Base-by-base conservation (phyloP, 345 rosid species). In the Linum tenue region DNA sequence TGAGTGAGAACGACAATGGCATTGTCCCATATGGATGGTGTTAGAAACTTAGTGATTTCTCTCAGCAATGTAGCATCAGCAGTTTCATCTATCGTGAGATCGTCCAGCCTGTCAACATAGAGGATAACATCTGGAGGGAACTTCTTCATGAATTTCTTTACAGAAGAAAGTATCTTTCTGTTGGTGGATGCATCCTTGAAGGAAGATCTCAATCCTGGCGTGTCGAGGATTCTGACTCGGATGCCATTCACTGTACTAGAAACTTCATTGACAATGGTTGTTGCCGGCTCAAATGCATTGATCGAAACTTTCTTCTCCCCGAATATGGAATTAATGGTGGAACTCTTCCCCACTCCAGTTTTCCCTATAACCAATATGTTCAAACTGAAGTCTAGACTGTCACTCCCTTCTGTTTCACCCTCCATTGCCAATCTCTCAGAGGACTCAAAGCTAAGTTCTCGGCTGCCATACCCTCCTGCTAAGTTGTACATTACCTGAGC, bases 341-440 rank as follows among this genome's bases (percentile, higher is more conserved):
- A 85, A 73, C 98, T 92, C 81, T 89, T 92, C 59, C 98, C 91
- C 2, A 87, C 96, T 4, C 98, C 95, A 3, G 85, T 73, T 84
- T 87, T 92, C 65, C 98, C 96, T 0, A 92, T 73, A 72, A 87
- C 88, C 72, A 89, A 63, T 68, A 89, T 69, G 64, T 76, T 85
- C 78, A 87, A 69, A 66, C 80, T 80, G 67, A 87, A 84, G 64
- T 83, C 81, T 10, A 73, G 64, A 64, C 75, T 72, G 61, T 63
- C 75, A 64, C 74, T 68, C 31, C 76, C 67, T 64, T 78, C 80
- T 44, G 65, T 76, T 77, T 79, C 86, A 44, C 71, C 80, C 73
- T 83, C 69, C 69, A 43, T 50, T 8, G 79, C 79, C 67, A 69
- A 66, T 56, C 38, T 74, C 77, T 70, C 65, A 8, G 85, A 76